phyloP scores from a whole-genome alignment of 1,284 basidiomycete species.

The Sparassis latifolia region DNA sequence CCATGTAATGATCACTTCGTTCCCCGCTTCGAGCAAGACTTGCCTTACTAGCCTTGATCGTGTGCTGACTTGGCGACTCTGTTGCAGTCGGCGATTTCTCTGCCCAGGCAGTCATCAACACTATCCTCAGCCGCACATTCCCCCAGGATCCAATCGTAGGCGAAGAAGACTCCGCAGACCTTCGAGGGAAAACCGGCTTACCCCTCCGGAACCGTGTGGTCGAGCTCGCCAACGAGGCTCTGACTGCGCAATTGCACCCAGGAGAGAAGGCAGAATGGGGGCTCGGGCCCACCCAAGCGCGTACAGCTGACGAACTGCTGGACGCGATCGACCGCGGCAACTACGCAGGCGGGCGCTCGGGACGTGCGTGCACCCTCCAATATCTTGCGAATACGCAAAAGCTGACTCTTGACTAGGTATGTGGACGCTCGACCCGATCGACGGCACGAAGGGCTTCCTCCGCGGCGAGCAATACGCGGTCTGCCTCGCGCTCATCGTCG shows the following conservation, averaged over 20 bases:
- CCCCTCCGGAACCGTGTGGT: constrained; percentile 69
- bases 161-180: constrained; percentile 88
- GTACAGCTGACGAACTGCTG: constrained; percentile 58
- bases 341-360: constrained; percentile 67
- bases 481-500: constrained; percentile 86
- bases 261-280: constrained; percentile 58
- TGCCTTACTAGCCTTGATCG: too few species aligned
- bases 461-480: constrained; percentile 97
- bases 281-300: constrained; percentile 48
- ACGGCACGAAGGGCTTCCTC: constrained; percentile 93
- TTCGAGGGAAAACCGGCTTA: constrained; percentile 49
- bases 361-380: constrained; percentile 52
- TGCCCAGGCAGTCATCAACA: constrained; percentile 85
- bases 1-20: too few species aligned
- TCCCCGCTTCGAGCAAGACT: too few species aligned
- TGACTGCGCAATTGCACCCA: constrained; percentile 47
- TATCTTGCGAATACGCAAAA: neutral
- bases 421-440: constrained; percentile 91
- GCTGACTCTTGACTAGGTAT: constrained; percentile 42
- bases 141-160: constrained; percentile 88
- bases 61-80: neutral
- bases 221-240: constrained; percentile 78
- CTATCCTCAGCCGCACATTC: constrained; percentile 71
- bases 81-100: constrained; percentile 81
- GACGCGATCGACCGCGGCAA: constrained; percentile 85